phyloP scores from a whole-genome alignment of 352 stramenopile genomes.

The Globisporangium spiculum region DNA sequence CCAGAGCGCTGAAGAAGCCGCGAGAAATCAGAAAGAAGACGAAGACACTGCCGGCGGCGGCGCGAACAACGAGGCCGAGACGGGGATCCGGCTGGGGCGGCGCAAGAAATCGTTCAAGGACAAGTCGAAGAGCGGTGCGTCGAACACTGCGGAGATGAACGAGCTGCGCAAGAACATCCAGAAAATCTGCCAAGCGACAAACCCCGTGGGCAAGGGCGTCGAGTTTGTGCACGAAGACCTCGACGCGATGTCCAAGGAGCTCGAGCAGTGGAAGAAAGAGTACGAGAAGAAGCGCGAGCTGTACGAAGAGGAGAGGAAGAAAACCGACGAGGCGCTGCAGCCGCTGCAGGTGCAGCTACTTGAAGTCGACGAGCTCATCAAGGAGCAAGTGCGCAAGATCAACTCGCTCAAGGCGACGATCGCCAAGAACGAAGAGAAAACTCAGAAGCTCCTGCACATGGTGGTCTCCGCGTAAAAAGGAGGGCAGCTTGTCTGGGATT shows the following conservation, averaged over 20 bases:
- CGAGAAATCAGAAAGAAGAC: conserved; percentile 63
- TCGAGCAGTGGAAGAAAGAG: conserved; percentile 89
- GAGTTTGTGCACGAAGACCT: conserved; percentile 94
- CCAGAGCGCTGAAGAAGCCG: conserved; percentile 64
- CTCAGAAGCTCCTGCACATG: conserved; percentile 85
- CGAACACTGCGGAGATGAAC: conserved; percentile 70
- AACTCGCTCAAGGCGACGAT: conserved; percentile 91
- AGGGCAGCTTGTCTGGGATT: not conserved
- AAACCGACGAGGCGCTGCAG: conserved; percentile 79
- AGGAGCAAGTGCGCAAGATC: conserved; percentile 91
- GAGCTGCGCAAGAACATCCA: conserved; percentile 85
- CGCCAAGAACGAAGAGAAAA: conserved; percentile 91
- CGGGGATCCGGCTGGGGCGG: conserved; percentile 66
- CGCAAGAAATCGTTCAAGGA: conserved; percentile 84
- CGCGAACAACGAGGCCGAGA: conserved; percentile 50
- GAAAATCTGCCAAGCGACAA: conserved; percentile 89
- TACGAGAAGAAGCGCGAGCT: conserved; percentile 74
- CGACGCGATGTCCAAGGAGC: conserved; percentile 92
- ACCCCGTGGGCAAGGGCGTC: conserved; percentile 90
- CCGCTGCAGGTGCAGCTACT: conserved; percentile 80
- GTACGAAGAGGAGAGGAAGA: conserved; percentile 83
- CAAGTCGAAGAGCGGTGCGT: conserved; percentile 68
- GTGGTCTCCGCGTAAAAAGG: conserved; percentile 66
- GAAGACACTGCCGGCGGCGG: conserved; percentile 43
- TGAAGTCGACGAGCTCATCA: conserved; percentile 89